These are phyloP conservation scores for Trypanosoma lewisi DNA, from an alignment of 208 protist genomes.

Conservation along the genomic window DNA sequence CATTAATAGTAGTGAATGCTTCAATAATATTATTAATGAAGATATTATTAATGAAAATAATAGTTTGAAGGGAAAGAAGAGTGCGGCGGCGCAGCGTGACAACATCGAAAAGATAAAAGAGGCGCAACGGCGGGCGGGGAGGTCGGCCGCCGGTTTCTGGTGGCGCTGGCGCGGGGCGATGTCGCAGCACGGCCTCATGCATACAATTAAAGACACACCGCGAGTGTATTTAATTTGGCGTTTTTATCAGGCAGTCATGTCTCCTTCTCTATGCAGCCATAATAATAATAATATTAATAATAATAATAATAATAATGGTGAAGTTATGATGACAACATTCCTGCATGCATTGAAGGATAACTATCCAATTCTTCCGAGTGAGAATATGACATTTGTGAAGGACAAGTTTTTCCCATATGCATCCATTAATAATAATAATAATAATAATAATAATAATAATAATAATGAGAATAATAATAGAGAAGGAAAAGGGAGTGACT, in stretches of 20 bases:
- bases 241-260: background rate
- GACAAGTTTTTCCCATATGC: background rate
- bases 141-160: slow-evolving; percentile 16
- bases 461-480: background rate
- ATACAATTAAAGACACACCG: background rate
- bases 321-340: slow-evolving; percentile 4
- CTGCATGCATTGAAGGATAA: slow-evolving; percentile 9
- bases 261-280: background rate
- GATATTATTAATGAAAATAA: background rate
- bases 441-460: no score
- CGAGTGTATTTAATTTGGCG: background rate
- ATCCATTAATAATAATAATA: no score
- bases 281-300: no score
- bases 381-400: background rate
- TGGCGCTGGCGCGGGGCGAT: slow-evolving; percentile 12
- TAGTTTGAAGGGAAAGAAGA: background rate
- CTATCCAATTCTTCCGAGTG: slow-evolving; percentile 6
- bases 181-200: background rate
- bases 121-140: background rate
- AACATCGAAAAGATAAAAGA: slow-evolving; percentile 6
- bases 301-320: no score
- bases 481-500: background rate
- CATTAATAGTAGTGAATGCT: background rate
- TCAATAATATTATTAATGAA: background rate
- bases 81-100: slow-evolving; percentile 2